Percentiles rank a stretch among this genome's conserved stretches.
Evolutionary conservation across 345 rosid genomes (phyloP).

Genomic region (Gossypium bickii): DNA sequence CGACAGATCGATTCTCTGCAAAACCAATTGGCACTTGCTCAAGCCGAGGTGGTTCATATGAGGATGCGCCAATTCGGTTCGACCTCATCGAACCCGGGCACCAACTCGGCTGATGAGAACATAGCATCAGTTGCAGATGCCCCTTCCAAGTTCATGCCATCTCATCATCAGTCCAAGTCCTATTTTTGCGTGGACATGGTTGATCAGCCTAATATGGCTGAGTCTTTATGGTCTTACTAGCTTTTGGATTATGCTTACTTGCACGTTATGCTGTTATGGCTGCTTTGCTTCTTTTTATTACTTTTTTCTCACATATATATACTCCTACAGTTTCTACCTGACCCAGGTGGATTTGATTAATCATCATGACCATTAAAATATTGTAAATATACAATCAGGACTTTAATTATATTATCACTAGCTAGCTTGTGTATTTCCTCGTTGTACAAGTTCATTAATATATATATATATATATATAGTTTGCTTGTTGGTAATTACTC

Average conservation of each 20-base stretch:
- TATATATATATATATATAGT: no score
- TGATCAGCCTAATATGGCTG: slow-evolving; percentile 28
- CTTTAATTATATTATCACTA: neutral
- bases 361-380: neutral
- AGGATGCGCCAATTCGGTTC: slow-evolving; percentile 29
- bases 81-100: slow-evolving; percentile 9
- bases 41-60: slow-evolving; percentile 71
- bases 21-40: slow-evolving; percentile 68
- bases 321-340: neutral
- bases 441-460: neutral
- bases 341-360: neutral
- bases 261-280: neutral
- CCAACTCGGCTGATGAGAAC: slow-evolving; percentile 16
- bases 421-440: neutral
- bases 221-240: slow-evolving; percentile 41
- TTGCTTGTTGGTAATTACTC: no score
- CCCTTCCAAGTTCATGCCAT: slow-evolving; percentile 11
- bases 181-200: slow-evolving; percentile 28
- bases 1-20: slow-evolving; percentile 69
- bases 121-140: neutral
- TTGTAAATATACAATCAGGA: slow-evolving; percentile 7
- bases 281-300: neutral
- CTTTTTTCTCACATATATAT: neutral
- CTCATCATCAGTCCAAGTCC: slow-evolving; percentile 14
- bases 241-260: neutral